phyloP scores from a whole-genome alignment of 2,329 filamentous ascomycete species.

The Tolypocladium ovalisporum region DNA sequence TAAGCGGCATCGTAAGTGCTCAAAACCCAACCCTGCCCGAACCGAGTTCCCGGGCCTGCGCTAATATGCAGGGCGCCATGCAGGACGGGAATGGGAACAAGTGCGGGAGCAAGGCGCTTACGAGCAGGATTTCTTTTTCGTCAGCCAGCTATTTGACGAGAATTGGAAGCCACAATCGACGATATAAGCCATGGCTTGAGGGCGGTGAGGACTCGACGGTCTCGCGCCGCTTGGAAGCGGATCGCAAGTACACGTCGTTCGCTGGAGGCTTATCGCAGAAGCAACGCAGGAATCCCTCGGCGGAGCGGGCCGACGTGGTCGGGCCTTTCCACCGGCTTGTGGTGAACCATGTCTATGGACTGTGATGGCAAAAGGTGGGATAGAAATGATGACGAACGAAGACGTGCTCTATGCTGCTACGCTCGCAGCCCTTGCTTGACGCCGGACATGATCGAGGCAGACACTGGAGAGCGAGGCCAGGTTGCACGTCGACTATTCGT shows the following conservation, averaged over 20 bases:
- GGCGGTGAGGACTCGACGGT: slow-evolving; percentile 1
- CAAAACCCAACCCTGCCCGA: slow-evolving; percentile 3
- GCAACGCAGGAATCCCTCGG: background rate
- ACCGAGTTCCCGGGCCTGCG: slow-evolving; percentile 12
- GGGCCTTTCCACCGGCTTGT: background rate
- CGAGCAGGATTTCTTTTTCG: slow-evolving; percentile 47
- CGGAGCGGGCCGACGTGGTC: background rate
- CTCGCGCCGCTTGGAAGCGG: background rate
- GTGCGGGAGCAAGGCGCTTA: slow-evolving; percentile 32
- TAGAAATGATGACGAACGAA: background rate
- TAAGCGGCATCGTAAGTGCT: slow-evolving; percentile 34
- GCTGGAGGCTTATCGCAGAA: background rate
- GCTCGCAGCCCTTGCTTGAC: background rate
- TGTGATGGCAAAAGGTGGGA: background rate
- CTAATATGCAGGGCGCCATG: slow-evolving; percentile 13
- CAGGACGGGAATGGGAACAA: slow-evolving; percentile 31
- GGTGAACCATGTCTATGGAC: background rate
- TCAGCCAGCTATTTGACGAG: slow-evolving; percentile 47
- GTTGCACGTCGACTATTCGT: background rate
- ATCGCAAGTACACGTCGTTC: background rate
- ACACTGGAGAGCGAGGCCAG: background rate
- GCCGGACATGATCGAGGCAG: background rate
- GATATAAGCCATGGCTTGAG: slow-evolving; percentile 9
- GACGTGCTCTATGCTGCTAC: background rate
- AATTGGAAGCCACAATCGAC: slow-evolving; percentile 34